Evolutionary conservation across 306 rosid species (phyloP).

Genomic region (Hippophae gyantsensis): DNA sequence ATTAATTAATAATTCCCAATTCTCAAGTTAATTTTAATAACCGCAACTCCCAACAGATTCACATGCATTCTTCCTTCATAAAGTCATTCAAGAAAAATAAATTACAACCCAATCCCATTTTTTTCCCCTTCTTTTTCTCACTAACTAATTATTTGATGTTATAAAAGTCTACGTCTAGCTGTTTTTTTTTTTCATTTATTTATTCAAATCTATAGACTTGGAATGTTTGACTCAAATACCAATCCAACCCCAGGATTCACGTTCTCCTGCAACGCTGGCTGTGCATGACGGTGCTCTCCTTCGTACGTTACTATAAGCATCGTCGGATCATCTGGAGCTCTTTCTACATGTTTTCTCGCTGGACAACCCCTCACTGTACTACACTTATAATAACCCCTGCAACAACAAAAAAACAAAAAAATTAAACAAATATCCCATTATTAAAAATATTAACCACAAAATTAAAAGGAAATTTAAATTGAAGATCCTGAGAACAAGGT

Average conservation of each 20-base stretch:
- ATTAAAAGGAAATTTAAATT: conserved; percentile 3
- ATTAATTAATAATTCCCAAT: too few species aligned
- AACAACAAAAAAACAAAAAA: background rate
- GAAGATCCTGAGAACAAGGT: background rate
- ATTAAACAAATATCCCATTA: background rate
- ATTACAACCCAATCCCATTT: too few species aligned
- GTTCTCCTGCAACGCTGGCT: conserved; percentile 48
- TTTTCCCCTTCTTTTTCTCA: too few species aligned
- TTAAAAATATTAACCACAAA: background rate
- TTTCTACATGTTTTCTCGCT: conserved; percentile 89
- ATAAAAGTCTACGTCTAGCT: background rate
- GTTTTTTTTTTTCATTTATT: background rate
- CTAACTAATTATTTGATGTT: background rate
- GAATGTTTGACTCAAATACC: conserved; percentile 47
- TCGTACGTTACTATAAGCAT: conserved; percentile 86
- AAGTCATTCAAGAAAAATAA: too few species aligned
- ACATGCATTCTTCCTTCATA: too few species aligned
- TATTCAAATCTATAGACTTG: background rate
- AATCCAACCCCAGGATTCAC: conserved; percentile 28
- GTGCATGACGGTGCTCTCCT: conserved; percentile 72
- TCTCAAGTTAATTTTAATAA: too few species aligned
- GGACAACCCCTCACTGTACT: conserved; percentile 76
- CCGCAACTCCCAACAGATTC: too few species aligned
- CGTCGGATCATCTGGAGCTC: conserved; percentile 64
- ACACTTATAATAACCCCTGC: conserved; percentile 80